A percentile compares a stretch with the other conserved stretches of the same genome.
phyloP scores from a whole-genome alignment of 345 rosid species.

The Linum usitatissimum region DNA sequence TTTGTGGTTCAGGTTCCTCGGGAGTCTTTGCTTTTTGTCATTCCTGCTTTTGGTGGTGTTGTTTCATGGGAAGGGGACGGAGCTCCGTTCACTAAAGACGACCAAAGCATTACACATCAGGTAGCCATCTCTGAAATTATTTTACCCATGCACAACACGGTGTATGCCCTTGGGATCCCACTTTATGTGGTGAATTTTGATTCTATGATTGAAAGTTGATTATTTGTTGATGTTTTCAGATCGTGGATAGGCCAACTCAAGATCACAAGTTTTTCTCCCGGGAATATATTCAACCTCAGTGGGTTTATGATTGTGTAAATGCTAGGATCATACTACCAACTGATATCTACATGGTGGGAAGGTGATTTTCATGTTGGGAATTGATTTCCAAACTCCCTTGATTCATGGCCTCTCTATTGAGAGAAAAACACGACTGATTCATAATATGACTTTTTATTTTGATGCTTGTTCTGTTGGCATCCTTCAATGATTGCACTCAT shows the following conservation, averaged over 20 bases:
- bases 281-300: constrained; percentile 89
- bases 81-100: constrained; percentile 67
- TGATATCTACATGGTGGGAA: constrained; percentile 64
- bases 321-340: constrained; percentile 65
- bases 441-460: neutral
- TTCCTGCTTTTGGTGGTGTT: constrained; percentile 88
- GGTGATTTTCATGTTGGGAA: constrained; percentile 29
- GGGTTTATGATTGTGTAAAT: constrained; percentile 80
- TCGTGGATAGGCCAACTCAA: constrained; percentile 80
- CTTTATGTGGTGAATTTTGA: neutral
- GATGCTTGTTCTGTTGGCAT: neutral
- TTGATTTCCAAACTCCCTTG: neutral
- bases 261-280: constrained; percentile 75
- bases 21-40: constrained; percentile 76
- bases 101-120: constrained; percentile 86
- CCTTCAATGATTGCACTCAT: neutral
- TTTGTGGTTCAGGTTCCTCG: constrained; percentile 65
- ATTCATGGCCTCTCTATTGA: neutral
- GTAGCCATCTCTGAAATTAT: constrained; percentile 17
- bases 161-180: neutral
- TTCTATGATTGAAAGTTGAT: neutral
- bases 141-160: neutral
- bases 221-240: constrained; percentile 34
- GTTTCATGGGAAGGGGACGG: constrained; percentile 98
- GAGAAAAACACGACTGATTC: neutral